Evolutionary conservation across 345 rosid species (phyloP), one percentile per base, ranked within the genome.

Genomic region (Turritis glabra): DNA sequence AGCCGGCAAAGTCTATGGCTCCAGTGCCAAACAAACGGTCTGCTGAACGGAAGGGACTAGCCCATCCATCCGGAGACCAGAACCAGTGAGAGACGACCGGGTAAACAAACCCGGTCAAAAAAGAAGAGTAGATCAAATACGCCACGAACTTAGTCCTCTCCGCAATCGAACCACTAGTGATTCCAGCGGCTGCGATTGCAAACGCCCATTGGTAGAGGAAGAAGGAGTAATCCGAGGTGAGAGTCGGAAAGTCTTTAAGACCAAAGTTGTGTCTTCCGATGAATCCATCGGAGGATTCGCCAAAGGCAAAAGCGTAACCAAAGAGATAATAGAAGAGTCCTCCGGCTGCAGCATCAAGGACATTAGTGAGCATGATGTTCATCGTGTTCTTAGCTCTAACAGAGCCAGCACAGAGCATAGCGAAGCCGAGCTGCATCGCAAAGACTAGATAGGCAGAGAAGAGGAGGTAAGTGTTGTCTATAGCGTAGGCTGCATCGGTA

Each of bases 331-430:
- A 93, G 44, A 82, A 93, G 75, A 93, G 80, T 51, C 98, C 97
- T 5, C 98, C 97, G 7, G 91, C 76, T 7, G 97, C 97, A 2
- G 97, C 97, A 70, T 93, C 98, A 25, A 93, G 93, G 52, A 93
- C 97, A 80, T 93, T 93, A 13, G 98, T 90, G 43, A 93, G 89
- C 98, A 93, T 93, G 79, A 93, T 93, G 84, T 90, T 93, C 97
- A 90, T 90, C 41, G 98, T 89, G 81, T 90, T 90, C 71, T 93
- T 93, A 66, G 96, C 93, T 17, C 97, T 85, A 17, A 93, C 98
- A 38, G 98, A 93, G 3, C 98, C 98, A 23, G 98, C 98, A 61
- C 98, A 93, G 30, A 93, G 93, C 97, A 93, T 93, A 74, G 97
- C 98, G 47, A 93, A 93, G 56, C 98, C 97, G 0, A 93, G 87